Conservation (phyloP, 441 rosid species). For the Bruguiera hainesii region DNA sequence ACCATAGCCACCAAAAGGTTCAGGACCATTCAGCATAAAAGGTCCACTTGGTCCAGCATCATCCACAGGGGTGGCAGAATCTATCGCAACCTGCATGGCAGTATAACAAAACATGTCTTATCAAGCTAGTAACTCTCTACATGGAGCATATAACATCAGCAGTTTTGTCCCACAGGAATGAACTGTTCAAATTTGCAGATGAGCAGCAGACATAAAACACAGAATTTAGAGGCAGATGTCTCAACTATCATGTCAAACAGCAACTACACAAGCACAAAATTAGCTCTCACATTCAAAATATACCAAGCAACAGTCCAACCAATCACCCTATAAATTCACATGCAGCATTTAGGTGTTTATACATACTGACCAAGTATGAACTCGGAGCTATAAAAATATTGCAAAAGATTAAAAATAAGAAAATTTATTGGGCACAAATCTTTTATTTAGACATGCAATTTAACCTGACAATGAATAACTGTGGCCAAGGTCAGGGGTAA, state of each 20-base stretch:
- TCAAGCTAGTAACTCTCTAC: too few relatives aligned
- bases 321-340: background rate
- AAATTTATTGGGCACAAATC: too few relatives aligned
- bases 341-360: too few relatives aligned
- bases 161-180: too few relatives aligned
- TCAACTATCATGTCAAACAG: background rate
- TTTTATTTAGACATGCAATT: too few relatives aligned
- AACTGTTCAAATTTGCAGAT: too few relatives aligned
- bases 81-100: slow-evolving; percentile 77
- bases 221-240: background rate
- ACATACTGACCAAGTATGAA: too few relatives aligned
- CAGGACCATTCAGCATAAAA: slow-evolving; percentile 50
- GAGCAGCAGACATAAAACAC: background rate
- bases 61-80: slow-evolving; percentile 92
- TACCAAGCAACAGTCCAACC: background rate
- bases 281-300: background rate
- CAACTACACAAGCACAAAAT: background rate
- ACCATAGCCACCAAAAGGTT: slow-evolving; percentile 64
- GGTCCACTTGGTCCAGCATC: slow-evolving; percentile 69
- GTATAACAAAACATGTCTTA: background rate
- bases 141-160: too few relatives aligned
- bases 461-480: too few relatives aligned
- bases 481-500: background rate
- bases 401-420: too few relatives aligned
- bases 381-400: too few relatives aligned